phyloP scores from a whole-genome alignment of 768 basidiomycete genomes.

The Termitomyces sp. region DNA sequence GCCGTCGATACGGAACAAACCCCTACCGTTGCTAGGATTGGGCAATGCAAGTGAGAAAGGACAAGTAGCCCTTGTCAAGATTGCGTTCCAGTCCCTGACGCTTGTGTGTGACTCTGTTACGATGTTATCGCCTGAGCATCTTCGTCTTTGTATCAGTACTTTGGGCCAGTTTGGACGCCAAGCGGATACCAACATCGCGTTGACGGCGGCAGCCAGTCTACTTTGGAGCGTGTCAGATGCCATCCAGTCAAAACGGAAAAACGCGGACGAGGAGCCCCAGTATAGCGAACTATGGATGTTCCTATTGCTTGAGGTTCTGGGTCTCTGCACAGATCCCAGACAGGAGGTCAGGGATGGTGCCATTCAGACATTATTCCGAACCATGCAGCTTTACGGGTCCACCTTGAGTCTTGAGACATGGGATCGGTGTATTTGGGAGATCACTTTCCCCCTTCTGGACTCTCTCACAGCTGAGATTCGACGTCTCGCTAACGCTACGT shows the following conservation, averaged over 20 bases:
- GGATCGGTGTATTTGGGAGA: constrained; percentile 88
- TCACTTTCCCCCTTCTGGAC: constrained; percentile 83
- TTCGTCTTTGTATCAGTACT: constrained; percentile 85
- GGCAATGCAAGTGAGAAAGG: constrained; percentile 62
- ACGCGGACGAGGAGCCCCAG: constrained; percentile 54
- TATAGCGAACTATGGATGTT: constrained; percentile 94
- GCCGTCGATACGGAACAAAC: constrained; percentile 27
- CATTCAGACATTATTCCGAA: constrained; percentile 91
- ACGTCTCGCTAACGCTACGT: constrained; percentile 21
- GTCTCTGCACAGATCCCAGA: constrained; percentile 74
- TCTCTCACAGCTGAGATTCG: constrained; percentile 55
- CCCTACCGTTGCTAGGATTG: constrained; percentile 39
- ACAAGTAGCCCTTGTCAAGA: constrained; percentile 74
- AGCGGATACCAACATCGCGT: constrained; percentile 90
- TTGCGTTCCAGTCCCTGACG: constrained; percentile 90
- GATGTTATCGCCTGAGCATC: constrained; percentile 70
- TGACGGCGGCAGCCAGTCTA: constrained; percentile 89
- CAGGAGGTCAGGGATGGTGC: constrained; percentile 90
- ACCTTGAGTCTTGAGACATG: constrained; percentile 79
- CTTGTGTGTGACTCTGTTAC: constrained; percentile 92
- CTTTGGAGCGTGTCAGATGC: constrained; percentile 97
- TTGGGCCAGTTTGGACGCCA: constrained; percentile 90
- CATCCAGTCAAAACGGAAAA: constrained; percentile 78
- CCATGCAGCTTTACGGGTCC: constrained; percentile 89
- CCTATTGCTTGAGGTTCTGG: constrained; percentile 76